phyloP scores from a whole-genome alignment of 139 green algal genomes.

The Mychonastes homosphaera region DNA sequence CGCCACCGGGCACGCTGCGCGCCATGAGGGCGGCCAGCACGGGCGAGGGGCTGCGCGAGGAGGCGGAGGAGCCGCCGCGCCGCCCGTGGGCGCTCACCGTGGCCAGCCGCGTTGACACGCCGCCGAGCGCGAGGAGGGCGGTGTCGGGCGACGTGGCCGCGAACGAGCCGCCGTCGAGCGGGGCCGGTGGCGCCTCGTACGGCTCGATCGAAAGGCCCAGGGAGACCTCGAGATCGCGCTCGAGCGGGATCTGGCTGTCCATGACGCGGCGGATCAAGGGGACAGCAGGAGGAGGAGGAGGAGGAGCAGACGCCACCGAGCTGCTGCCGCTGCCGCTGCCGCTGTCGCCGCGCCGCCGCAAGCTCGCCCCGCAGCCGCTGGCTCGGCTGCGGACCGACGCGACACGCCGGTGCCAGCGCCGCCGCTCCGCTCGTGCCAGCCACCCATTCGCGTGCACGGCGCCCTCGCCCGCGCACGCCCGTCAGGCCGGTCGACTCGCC shows the following conservation, averaged over 20 bases:
- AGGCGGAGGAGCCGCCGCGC: not conserved
- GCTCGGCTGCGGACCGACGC: not conserved
- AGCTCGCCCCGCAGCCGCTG: not conserved
- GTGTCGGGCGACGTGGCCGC: not conserved
- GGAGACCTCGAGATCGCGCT: constrained; percentile 11
- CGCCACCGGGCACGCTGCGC: too few relatives aligned
- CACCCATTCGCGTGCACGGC: not conserved
- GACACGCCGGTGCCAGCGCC: not conserved
- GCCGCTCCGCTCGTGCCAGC: not conserved
- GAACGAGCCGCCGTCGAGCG: not conserved
- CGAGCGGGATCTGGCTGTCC: constrained; percentile 7
- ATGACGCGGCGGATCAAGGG: constrained; percentile 6
- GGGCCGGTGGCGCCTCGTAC: constrained; percentile 6
- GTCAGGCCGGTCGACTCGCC: too few relatives aligned
- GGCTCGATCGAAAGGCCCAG: constrained; percentile 3
- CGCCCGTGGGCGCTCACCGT: not conserved
- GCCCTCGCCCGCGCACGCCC: too few relatives aligned
- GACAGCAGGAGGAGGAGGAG: too few relatives aligned
- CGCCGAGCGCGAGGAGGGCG: not conserved
- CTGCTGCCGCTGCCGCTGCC: not conserved
- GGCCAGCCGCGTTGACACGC: not conserved
- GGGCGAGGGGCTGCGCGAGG: not conserved
- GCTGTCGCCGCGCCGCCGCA: not conserved
- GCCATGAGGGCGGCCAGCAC: not conserved
- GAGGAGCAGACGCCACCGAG: not conserved